Evolutionary conservation across 805 yeast species (phyloP), one percentile per base, ranked within the genome.

Genomic region (Hanseniaspora hatyaiensis): DNA sequence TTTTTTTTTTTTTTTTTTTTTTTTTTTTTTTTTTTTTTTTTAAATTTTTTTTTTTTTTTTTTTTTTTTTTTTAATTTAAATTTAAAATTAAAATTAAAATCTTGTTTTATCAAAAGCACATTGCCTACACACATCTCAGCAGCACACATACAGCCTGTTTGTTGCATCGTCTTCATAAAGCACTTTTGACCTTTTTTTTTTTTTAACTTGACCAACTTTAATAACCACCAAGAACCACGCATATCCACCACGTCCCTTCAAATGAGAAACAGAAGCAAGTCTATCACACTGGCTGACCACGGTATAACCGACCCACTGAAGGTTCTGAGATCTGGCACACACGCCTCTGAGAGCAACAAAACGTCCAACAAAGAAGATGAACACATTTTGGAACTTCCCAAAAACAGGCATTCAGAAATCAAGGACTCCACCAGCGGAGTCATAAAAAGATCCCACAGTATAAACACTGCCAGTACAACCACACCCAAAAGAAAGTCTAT

Each of bases 221-320:
- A n/a, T n/a, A n/a, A n/a, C n/a, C n/a, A n/a, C n/a, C n/a, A n/a
- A n/a, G n/a, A n/a, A n/a, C n/a, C n/a, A n/a, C n/a, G n/a, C n/a
- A n/a, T n/a, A n/a, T n/a, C n/a, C n/a, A n/a, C n/a, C n/a, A n/a
- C n/a, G n/a, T n/a, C n/a, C n/a, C n/a, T n/a, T n/a, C 6, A 26
- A 33, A 44, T 44, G 48, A 44, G 48, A 44, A 44, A 20, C 8
- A 44, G 48, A 36, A 44, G 48, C 20, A 44, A 22, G 16, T 44
- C 48, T 23, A 44, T 44, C 13, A 44, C 48, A 13, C 26, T 44
- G 13, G 48, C 48, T 5, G 36, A 44, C 3, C 39, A 29, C 29
- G 29, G n/a, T n/a, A 13, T 34, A 19, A 29, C 15, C 8, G 40
- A 36, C 15, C 28, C 40, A 2, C 12, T 36, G 6, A 22, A 36